Conservation (phyloP, 208 protist species). For the Leishmania aethiopica region DNA sequence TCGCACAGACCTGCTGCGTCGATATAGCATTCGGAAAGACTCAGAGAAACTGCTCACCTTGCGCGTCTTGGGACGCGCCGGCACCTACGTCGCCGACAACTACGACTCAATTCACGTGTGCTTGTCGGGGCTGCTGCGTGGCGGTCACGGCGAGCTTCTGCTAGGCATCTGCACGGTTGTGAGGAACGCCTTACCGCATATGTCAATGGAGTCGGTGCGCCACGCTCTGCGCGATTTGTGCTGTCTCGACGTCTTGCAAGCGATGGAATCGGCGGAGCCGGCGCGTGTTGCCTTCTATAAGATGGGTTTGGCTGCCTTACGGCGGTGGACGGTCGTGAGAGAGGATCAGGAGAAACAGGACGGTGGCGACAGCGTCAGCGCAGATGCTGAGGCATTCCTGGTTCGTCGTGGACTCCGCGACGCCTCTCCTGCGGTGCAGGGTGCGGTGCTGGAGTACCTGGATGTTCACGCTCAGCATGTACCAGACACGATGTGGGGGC, state of each 20-base stretch:
- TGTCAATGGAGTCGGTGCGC: background rate
- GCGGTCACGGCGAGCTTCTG: background rate
- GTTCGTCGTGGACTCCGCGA: constrained; percentile 33
- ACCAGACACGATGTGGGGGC: constrained; percentile 3
- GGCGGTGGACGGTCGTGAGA: background rate
- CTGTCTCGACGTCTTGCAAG: background rate
- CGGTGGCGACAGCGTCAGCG: background rate
- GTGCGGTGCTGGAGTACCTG: constrained; percentile 44
- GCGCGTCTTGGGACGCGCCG: constrained; percentile 1
- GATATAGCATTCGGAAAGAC: constrained; percentile 4
- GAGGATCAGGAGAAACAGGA: background rate
- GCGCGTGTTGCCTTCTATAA: constrained; percentile 12
- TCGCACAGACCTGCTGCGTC: constrained; percentile 5
- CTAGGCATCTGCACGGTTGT: background rate
- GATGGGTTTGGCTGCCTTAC: constrained; percentile 5
- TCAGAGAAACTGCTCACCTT: constrained; percentile 2
- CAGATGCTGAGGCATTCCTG: constrained; percentile 10
- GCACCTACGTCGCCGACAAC: constrained; percentile 14
- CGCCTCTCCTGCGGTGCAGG: constrained; percentile 34
- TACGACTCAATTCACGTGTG: constrained; percentile 7
- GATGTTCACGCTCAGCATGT: constrained; percentile 28
- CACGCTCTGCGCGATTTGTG: constrained; percentile 11
- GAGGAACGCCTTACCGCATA: background rate
- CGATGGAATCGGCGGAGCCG: background rate
- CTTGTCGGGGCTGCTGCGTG: background rate